phyloP scores from a whole-genome alignment of 2,329 filamentous ascomycete genomes.

The Echinosphaeria canescens region DNA sequence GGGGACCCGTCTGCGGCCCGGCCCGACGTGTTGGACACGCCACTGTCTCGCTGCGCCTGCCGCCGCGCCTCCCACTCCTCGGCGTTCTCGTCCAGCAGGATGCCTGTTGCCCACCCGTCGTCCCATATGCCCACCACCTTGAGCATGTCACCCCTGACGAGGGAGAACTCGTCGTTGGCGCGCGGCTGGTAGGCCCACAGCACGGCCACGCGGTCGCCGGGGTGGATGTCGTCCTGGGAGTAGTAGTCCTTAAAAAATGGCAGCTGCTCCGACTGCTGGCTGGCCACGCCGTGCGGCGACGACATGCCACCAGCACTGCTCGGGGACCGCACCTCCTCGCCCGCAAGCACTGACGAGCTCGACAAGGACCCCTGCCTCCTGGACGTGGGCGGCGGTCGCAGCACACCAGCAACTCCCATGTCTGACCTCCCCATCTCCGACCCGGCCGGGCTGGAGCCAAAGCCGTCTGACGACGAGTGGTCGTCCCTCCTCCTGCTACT shows the following conservation, averaged over 20 bases:
- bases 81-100: constrained; percentile 60
- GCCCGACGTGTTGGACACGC: constrained; percentile 64
- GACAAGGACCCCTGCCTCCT: constrained; percentile 79
- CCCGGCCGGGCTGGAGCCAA: constrained; percentile 49
- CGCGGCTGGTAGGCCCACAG: constrained; percentile 96
- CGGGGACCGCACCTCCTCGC: constrained; percentile 54
- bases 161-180: constrained; percentile 75
- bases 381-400: constrained; percentile 32
- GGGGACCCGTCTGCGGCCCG: constrained; percentile 37
- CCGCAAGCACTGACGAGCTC: constrained; percentile 55
- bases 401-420: constrained; percentile 24
- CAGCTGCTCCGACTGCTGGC: constrained; percentile 86
- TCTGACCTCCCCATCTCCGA: too few relatives aligned
- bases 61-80: constrained; percentile 73
- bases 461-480: constrained; percentile 51
- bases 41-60: constrained; percentile 73
- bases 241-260: constrained; percentile 98
- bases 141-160: constrained; percentile 93
- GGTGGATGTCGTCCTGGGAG: constrained; percentile 86
- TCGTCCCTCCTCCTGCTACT: constrained; percentile 24
- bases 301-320: constrained; percentile 54
- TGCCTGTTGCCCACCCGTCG: constrained; percentile 92
- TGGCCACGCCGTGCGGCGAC: constrained; percentile 63
- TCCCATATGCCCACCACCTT: constrained; percentile 99
- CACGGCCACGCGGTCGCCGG: constrained; percentile 72